Base-by-base conservation (phyloP, 1,284 basidiomycete genomes). In the Lentinula novae-zelandiae region DNA sequence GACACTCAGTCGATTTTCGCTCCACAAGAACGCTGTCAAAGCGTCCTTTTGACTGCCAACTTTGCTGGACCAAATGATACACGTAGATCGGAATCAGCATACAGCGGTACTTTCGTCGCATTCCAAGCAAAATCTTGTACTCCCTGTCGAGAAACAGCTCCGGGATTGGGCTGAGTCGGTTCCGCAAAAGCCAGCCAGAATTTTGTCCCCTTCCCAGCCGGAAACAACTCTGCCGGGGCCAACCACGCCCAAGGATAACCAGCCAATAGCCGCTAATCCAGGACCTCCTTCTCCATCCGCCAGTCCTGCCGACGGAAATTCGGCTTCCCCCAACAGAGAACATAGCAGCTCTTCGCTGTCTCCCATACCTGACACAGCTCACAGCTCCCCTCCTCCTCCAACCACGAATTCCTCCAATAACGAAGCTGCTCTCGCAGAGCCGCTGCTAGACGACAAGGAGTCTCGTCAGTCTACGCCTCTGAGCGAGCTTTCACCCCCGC, bases 401-500 rank as follows among this genome's bases (percentile, higher is more conserved):
- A 53, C 40, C 15, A 15, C 68, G 67, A 38, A 42, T 39, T 27
- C 52, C 67, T 20, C 64, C 66, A 62, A 64, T 62, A 44, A 60
- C 63, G 53, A 64, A 63, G 39, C 51, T 66, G 40, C 49, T 57
- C 36, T 40, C 57, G 59, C 62, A 70, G 39, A 62, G 62, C 12
- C 15, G 57, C 34, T 60, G 53, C 59, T 66, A 10, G 67, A 62
- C 39, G 72, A 72, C 22, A 76, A 73, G 60, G 71, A 71, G 51
- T 85, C 83, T 54, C 74, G 81, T 36, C 76, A 78, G 62, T 83
- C 84, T 40, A 87, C 87, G 0, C 87, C 87, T 3, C 81, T 89
- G 68, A 88, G 85, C 65, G 87, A 89, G 64, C 81, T 89, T 38
- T 87, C 87, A 5, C 83, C 85, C 6, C 79, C 83, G 0, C 80